Evolutionary conservation across 140 eudicot species (phyloP), one percentile per base, ranked within the genome.

Genomic region (Cichorium intybus): DNA sequence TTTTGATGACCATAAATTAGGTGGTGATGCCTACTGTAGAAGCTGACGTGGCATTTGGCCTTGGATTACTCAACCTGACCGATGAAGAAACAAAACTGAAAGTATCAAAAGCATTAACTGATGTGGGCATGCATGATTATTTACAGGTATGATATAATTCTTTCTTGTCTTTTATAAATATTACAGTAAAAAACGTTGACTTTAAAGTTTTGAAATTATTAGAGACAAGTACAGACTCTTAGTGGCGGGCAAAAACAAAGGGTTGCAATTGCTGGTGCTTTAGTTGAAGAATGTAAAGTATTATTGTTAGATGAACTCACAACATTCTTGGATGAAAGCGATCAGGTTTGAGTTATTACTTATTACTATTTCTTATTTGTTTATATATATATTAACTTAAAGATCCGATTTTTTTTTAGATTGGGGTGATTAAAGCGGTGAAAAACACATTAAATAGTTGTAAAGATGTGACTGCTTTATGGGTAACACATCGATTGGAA

Each of bases 161-260:
- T n/a, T 18, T 39, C 22, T 64, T 57, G 28, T 53, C 34, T 60
- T 41, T 57, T 50, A 7, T 22, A n/a, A 48, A 22, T 15, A 53
- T 28, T 29, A 29, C 21, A 14, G 12, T 24, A 8, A n/a, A 16
- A 33, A n/a, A n/a, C n/a, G n/a, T n/a, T n/a, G n/a, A n/a, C n/a
- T n/a, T n/a, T n/a, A n/a, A n/a, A n/a, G n/a, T n/a, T n/a, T n/a
- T n/a, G n/a, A n/a, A n/a, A 41, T 39, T 57, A 1, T 29, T 47
- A 91, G 96, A 82, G 96, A 69, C 96, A 89, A 2, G 87, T 91
- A 34, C 98, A 91, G 76, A 91, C 98, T 57, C 98, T 91, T 53
- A 91, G 96, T 64, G 95, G 98, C 49, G 98, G 98, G 69, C 96
- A 91, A 82, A 91, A 91, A 64, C 98, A 91, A 76, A 81, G 98